Percentiles rank a stretch among this genome's conserved stretches.
Evolutionary conservation across 257 asterid genomes (phyloP).

Genomic region (Leptodermis oblonga): DNA sequence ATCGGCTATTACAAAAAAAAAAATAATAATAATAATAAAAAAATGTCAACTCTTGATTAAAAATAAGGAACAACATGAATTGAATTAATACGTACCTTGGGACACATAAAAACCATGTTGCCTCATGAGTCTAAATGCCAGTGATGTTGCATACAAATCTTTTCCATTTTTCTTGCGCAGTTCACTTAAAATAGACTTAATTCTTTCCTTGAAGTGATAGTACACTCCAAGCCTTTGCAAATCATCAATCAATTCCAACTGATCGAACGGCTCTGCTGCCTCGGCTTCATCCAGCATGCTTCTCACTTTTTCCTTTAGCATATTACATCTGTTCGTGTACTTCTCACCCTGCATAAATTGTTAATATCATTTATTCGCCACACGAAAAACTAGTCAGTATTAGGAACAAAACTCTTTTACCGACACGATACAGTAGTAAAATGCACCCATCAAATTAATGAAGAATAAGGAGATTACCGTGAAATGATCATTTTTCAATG

Average conservation of each 20-base stretch:
- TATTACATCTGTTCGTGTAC: not conserved
- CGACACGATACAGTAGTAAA: no score
- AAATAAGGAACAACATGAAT: no score
- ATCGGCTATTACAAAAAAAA: no score
- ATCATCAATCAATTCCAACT: slow-evolving; percentile 11
- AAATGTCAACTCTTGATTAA: no score
- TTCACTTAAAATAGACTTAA: slow-evolving; percentile 4
- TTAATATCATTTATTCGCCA: no score
- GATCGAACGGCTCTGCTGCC: not conserved
- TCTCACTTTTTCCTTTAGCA: slow-evolving; percentile 4
- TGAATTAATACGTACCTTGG: slow-evolving; percentile 6
- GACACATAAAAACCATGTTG: slow-evolving; percentile 17
- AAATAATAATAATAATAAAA: no score
- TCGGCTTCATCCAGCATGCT: not conserved
- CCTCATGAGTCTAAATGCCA: slow-evolving; percentile 23
- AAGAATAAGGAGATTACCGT: not conserved
- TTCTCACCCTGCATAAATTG: not conserved
- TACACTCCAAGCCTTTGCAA: slow-evolving; percentile 17
- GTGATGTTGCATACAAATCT: slow-evolving; percentile 15
- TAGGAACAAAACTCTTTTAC: no score
- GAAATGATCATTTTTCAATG: slow-evolving; percentile 13
- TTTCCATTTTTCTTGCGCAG: not conserved
- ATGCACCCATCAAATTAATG: not conserved
- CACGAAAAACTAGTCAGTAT: no score
- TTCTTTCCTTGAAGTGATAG: slow-evolving; percentile 7